Evolutionary conservation across 768 basidiomycete genomes (phyloP).

Genomic region (Lactifluus subvellereus): DNA sequence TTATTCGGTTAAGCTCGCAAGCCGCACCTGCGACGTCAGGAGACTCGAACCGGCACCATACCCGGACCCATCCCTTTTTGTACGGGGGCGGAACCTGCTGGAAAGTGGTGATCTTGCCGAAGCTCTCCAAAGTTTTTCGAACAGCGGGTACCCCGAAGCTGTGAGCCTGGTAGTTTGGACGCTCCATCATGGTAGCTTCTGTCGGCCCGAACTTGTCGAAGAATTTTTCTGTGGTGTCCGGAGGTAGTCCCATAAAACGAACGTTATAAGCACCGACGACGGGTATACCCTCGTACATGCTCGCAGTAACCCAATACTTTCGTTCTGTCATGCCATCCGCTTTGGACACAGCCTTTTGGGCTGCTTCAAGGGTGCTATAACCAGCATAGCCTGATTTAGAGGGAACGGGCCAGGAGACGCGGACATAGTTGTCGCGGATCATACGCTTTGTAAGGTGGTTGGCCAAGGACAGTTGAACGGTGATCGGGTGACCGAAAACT

Average conservation of each 20-base stretch:
- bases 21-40: slow-evolving; percentile 48
- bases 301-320: slow-evolving; percentile 41
- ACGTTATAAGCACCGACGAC: slow-evolving; percentile 56
- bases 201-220: slow-evolving; percentile 43
- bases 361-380: slow-evolving; percentile 45
- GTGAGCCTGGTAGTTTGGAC: slow-evolving; percentile 40
- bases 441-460: slow-evolving; percentile 35
- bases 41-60: slow-evolving; percentile 51
- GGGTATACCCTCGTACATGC: slow-evolving; percentile 51
- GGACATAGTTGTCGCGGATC: slow-evolving; percentile 50
- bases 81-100: slow-evolving; percentile 49
- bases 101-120: slow-evolving; percentile 38
- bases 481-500: slow-evolving; percentile 37
- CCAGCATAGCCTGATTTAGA: slow-evolving; percentile 55
- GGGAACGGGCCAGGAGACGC: slow-evolving; percentile 57
- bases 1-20: slow-evolving; percentile 43
- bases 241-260: slow-evolving; percentile 50
- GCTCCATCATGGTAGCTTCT: slow-evolving; percentile 47
- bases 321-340: slow-evolving; percentile 36
- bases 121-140: slow-evolving; percentile 34
- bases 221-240: slow-evolving; percentile 36
- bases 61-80: slow-evolving; percentile 42
- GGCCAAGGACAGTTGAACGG: slow-evolving; percentile 42
- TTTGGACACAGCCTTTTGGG: slow-evolving; percentile 44
- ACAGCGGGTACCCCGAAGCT: slow-evolving; percentile 36